A percentile compares a stretch with the other conserved stretches of the same genome.
Evolutionary conservation across 345 rosid genomes (phyloP).

Genomic region (Linum lewisii): DNA sequence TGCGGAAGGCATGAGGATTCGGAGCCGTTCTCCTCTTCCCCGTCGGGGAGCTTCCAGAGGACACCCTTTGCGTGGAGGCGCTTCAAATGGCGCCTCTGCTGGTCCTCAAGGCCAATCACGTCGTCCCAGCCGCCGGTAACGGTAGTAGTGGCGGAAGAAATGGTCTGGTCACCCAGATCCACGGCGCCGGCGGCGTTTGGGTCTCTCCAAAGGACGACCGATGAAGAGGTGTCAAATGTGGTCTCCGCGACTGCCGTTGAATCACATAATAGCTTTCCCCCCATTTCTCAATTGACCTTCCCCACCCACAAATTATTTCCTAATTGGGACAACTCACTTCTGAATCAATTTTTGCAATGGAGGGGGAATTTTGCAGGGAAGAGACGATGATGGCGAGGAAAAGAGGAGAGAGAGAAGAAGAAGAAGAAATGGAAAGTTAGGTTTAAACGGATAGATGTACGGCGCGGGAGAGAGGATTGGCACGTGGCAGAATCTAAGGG

Average conservation of each 20-base stretch:
- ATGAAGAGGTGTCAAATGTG: conserved; percentile 54
- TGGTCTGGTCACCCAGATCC: conserved; percentile 40
- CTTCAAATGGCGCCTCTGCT: conserved; percentile 64
- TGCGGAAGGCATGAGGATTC: neutral
- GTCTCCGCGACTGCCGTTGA: conserved; percentile 53
- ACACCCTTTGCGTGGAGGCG: conserved; percentile 74
- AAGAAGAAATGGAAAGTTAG: conserved; percentile 9
- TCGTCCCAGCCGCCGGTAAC: conserved; percentile 44
- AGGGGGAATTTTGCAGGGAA: conserved; percentile 13
- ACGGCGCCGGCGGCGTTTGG: conserved; percentile 38
- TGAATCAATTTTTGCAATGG: conserved; percentile 8
- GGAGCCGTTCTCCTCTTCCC: conserved; percentile 16
- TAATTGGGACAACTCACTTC: neutral
- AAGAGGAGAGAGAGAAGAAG: conserved; percentile 7
- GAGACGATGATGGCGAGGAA: conserved; percentile 16
- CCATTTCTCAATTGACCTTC: conserved; percentile 32
- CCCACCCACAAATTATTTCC: neutral
- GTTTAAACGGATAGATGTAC: conserved; percentile 55
- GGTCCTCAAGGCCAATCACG: conserved; percentile 82
- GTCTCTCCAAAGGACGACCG: conserved; percentile 51
- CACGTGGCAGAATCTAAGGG: conserved; percentile 38
- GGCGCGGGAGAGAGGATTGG: conserved; percentile 35
- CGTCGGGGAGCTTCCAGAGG: conserved; percentile 75
- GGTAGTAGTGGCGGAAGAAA: conserved; percentile 11
- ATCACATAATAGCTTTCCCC: conserved; percentile 62